A percentile compares a stretch with the other conserved stretches of the same genome.
Conservation (phyloP, 2,329 filamentous ascomycete genomes). For the Penicillium sp. region DNA sequence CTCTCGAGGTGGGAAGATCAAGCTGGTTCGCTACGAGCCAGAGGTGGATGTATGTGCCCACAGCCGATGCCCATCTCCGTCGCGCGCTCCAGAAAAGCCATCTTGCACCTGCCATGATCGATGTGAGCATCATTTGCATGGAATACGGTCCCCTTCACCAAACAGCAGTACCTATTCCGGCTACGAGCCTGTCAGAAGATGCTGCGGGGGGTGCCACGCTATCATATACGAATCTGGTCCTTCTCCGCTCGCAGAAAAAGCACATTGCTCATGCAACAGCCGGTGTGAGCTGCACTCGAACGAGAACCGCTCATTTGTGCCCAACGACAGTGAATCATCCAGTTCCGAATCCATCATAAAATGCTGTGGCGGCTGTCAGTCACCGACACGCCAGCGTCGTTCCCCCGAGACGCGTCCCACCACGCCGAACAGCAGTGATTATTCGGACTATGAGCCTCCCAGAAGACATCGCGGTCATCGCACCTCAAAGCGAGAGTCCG, state of each 20-base stretch:
- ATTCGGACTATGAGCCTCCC: background rate
- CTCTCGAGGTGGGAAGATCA: background rate
- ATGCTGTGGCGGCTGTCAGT: background rate
- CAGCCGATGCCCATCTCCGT: slow-evolving; percentile 10
- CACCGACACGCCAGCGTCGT: background rate
- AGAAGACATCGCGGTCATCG: background rate
- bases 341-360: background rate
- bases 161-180: background rate
- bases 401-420: background rate
- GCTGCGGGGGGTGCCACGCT: background rate
- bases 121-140: slow-evolving; percentile 6
- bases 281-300: background rate
- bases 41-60: slow-evolving; percentile 1
- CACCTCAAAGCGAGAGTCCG: background rate
- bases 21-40: slow-evolving; percentile 2
- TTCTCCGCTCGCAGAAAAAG: background rate
- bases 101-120: background rate
- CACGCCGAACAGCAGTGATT: slow-evolving; percentile 3
- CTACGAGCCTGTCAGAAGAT: background rate
- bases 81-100: slow-evolving; percentile 5
- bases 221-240: background rate
- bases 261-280: background rate
- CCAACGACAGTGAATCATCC: background rate
- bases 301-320: background rate
- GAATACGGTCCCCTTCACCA: slow-evolving; percentile 1